A percentile compares a stretch with the other conserved stretches of the same genome.
phyloP scores from a whole-genome alignment of 116 monocot species.

The Posidonia oceanica region DNA sequence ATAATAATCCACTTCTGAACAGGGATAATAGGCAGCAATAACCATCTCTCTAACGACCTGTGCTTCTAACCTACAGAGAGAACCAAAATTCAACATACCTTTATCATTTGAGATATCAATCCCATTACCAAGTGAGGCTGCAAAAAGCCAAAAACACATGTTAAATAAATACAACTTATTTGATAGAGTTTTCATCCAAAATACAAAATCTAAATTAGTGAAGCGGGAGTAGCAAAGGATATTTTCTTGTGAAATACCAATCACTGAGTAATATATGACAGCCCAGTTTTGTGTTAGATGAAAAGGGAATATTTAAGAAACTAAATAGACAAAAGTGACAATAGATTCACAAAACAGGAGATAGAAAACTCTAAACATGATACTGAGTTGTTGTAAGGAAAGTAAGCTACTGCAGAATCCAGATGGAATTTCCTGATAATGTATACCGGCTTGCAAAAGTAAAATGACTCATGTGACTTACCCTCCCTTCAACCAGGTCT shows the following conservation, averaged over 20 bases:
- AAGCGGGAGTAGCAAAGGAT: too few species aligned
- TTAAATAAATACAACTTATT: too few species aligned
- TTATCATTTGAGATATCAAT: conserved; percentile 98
- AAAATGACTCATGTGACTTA: conserved; percentile 14
- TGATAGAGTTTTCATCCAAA: too few species aligned
- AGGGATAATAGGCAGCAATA: too few species aligned
- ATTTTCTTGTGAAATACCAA: too few species aligned
- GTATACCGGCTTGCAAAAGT: not conserved
- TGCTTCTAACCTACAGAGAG: not conserved
- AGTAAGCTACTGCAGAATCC: too few species aligned
- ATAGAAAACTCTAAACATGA: not conserved
- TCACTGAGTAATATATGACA: too few species aligned
- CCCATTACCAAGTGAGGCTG: conserved; percentile 99
- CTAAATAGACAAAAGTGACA: not conserved
- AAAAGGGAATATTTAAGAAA: not conserved
- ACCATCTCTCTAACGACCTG: conserved; percentile 14
- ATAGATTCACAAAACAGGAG: not conserved
- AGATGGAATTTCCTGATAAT: too few species aligned
- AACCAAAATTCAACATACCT: conserved; percentile 35
- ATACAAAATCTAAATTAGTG: too few species aligned
- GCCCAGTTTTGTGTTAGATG: too few species aligned
- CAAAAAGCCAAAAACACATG: conserved; percentile 4
- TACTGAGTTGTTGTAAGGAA: too few species aligned
- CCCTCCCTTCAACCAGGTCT: conserved; percentile 90
- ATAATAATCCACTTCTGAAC: too few species aligned